Evolutionary conservation across 2,329 filamentous ascomycete species (phyloP).

Genomic region (Claviceps arundinis): DNA sequence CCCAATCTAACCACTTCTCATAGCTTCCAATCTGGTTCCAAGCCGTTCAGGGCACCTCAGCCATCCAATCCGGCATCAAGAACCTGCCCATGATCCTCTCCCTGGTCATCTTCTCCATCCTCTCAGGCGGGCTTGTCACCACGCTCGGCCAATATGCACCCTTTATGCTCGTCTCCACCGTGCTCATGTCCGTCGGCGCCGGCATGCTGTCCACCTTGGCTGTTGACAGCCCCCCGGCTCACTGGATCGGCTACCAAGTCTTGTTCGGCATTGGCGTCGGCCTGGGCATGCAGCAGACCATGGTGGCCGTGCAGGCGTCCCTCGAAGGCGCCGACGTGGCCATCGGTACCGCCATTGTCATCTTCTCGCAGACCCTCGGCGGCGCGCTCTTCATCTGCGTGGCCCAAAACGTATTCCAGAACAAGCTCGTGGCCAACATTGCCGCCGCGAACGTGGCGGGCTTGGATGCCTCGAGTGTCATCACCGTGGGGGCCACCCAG

Average conservation of each 20-base stretch:
- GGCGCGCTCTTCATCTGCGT: constrained; percentile 37
- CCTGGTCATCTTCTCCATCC: constrained; percentile 14
- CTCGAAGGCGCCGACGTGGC: constrained; percentile 29
- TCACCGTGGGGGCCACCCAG: constrained; percentile 4
- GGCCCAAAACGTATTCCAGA: constrained; percentile 37
- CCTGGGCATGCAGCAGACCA: constrained; percentile 28
- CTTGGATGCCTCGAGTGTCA: neutral
- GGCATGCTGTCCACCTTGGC: constrained; percentile 28
- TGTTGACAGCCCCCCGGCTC: constrained; percentile 8
- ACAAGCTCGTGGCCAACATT: constrained; percentile 20
- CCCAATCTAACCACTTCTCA: constrained; percentile 15
- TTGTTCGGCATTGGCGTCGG: constrained; percentile 30
- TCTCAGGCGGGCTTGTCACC: constrained; percentile 15
- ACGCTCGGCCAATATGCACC: constrained; percentile 29
- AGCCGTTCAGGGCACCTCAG: constrained; percentile 24
- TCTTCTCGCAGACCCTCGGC: constrained; percentile 31
- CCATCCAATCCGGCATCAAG: constrained; percentile 17
- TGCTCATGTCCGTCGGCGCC: constrained; percentile 20
- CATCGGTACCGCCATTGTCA: constrained; percentile 30
- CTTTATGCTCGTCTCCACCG: constrained; percentile 22
- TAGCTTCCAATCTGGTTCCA: constrained; percentile 32
- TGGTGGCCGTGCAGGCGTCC: constrained; percentile 32
- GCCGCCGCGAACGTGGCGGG: constrained; percentile 3
- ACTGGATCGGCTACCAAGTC: constrained; percentile 22
- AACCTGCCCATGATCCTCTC: constrained; percentile 17